Evolutionary conservation across 73 alveolate genomes (phyloP).

Genomic region (Paraurostyla sp.): DNA sequence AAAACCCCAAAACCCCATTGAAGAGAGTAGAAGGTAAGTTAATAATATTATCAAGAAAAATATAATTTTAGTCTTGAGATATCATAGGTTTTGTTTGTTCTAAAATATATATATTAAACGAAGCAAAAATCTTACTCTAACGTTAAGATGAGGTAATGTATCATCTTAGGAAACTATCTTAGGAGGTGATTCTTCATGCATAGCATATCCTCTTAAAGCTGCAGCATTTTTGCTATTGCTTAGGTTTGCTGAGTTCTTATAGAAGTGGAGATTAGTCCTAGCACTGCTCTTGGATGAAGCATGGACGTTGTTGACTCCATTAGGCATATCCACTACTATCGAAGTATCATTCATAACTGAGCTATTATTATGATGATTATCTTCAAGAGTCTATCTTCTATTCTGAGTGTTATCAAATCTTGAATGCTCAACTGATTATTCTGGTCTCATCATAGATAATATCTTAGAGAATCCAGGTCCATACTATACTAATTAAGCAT

Average conservation of each 20-base stretch:
- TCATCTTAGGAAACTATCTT: background rate
- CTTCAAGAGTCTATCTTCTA: background rate
- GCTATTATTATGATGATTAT: background rate
- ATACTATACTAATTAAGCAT: background rate
- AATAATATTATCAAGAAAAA: background rate
- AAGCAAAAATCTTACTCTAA: background rate
- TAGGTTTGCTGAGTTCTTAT: constrained; percentile 42
- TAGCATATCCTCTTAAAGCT: background rate
- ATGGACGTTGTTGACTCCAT: constrained; percentile 30
- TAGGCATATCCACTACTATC: constrained; percentile 46
- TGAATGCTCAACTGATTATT: background rate
- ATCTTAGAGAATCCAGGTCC: constrained; percentile 84
- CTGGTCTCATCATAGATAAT: constrained; percentile 75
- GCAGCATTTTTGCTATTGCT: background rate
- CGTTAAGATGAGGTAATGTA: constrained; percentile 34
- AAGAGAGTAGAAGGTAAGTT: background rate
- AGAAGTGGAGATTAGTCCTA: constrained; percentile 35
- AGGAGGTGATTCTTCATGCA: constrained; percentile 27
- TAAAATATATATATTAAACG: background rate
- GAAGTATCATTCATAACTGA: constrained; percentile 4
- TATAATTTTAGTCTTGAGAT: background rate
- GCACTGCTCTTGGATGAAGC: constrained; percentile 45
- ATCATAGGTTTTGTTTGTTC: constrained; percentile 2
- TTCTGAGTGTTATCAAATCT: background rate
- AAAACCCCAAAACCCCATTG: background rate